These are phyloP conservation scores for Talaromyces sp. DNA, from an alignment of 2,329 filamentous ascomycete genomes.

Conservation along the genomic window DNA sequence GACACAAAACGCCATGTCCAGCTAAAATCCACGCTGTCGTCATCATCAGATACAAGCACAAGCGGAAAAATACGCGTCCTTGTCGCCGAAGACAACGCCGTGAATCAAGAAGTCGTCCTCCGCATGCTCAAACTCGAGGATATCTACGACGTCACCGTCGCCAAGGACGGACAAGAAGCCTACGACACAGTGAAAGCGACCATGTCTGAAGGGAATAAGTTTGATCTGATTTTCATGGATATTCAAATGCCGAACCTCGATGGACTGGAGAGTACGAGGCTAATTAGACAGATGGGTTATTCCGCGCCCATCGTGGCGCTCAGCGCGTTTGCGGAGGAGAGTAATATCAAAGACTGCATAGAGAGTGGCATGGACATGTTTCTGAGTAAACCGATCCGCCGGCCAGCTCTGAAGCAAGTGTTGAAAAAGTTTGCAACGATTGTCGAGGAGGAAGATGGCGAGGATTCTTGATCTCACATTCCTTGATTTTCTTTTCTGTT, in stretches of 20 bases:
- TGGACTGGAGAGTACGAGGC: conserved; percentile 76
- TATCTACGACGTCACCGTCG: conserved; percentile 73
- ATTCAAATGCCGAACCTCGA: conserved; percentile 93
- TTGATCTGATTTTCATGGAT: conserved; percentile 94
- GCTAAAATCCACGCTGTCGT: conserved; percentile 47
- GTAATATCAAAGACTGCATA: conserved; percentile 80
- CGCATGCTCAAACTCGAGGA: conserved; percentile 57
- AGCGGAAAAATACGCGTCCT: conserved; percentile 70
- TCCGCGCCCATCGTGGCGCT: conserved; percentile 83
- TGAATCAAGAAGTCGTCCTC: conserved; percentile 60
- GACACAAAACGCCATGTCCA: neutral
- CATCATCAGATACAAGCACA: conserved; percentile 56
- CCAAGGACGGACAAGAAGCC: conserved; percentile 81
- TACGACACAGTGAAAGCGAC: conserved; percentile 79
- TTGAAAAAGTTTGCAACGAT: conserved; percentile 77
- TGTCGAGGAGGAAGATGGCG: conserved; percentile 48
- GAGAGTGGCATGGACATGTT: conserved; percentile 93
- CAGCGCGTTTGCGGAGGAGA: conserved; percentile 86
- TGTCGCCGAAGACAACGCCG: conserved; percentile 75
- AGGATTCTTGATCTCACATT: neutral
- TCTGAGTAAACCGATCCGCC: conserved; percentile 68
- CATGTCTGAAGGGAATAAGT: conserved; percentile 69
- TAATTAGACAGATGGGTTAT: conserved; percentile 85
- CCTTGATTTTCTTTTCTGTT: neutral
- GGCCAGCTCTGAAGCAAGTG: conserved; percentile 83